Conservation (phyloP, 106 monocot species). For the Dendrobium huoshanense region DNA sequence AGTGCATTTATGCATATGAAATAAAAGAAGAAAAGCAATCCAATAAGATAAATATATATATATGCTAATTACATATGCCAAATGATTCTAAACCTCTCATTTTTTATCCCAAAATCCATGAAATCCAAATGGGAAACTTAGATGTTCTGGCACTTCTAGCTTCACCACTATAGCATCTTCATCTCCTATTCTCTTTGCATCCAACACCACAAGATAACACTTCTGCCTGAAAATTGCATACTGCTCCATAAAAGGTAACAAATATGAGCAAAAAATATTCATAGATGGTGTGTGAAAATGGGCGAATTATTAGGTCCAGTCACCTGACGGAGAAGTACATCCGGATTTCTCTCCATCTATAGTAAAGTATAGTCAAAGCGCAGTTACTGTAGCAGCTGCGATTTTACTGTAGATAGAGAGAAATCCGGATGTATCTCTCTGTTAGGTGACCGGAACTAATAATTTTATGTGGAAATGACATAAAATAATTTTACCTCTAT, state of each 20-base stretch:
- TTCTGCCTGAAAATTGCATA: slow-evolving; percentile 66
- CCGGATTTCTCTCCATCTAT: too few species aligned
- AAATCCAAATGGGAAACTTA: slow-evolving; percentile 81
- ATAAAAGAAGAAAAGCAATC: too few species aligned
- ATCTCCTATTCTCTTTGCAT: slow-evolving; percentile 56
- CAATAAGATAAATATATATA: too few species aligned
- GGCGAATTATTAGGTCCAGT: too few species aligned
- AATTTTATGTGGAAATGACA: background rate
- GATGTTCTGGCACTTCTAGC: slow-evolving; percentile 65
- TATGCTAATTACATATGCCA: too few species aligned
- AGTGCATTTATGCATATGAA: too few species aligned
- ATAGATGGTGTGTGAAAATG: background rate
- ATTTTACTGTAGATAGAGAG: too few species aligned
- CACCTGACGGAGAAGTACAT: too few species aligned
- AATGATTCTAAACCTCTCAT: background rate
- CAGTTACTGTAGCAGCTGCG: too few species aligned
- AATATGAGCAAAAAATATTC: background rate
- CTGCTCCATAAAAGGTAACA: slow-evolving; percentile 27
- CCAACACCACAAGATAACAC: slow-evolving; percentile 73
- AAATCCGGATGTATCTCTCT: too few species aligned
- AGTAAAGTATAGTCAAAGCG: too few species aligned
- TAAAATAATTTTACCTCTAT: slow-evolving; percentile 46
- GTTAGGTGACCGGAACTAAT: too few species aligned
- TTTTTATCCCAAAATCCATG: slow-evolving; percentile 74
- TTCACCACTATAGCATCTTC: slow-evolving; percentile 62